These are phyloP conservation scores for sorghum (Sorghum bicolor) DNA, from an alignment of 176 grass and related monocot genomes.

Conservation along the genomic window DNA sequence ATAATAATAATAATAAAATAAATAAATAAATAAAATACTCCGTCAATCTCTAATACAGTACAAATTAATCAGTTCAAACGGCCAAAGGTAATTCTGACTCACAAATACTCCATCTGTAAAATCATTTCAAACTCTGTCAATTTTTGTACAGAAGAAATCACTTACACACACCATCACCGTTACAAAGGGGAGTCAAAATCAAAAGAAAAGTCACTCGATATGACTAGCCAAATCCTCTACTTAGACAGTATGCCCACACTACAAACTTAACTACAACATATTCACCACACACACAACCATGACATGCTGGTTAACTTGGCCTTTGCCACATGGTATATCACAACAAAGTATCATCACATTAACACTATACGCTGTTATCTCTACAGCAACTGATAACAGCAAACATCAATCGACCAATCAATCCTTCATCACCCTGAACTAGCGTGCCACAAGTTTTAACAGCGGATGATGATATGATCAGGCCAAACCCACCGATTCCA, in stretches of 20 bases:
- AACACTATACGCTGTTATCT: constrained; percentile 17
- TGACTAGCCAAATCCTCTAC: not conserved
- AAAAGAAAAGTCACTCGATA: not conserved
- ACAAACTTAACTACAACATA: constrained; percentile 9
- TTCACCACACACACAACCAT: constrained; percentile 14
- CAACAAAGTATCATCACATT: constrained; percentile 19
- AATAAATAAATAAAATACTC: not conserved
- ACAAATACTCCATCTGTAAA: not conserved
- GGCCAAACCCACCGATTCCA: not conserved
- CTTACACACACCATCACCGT: constrained; percentile 7
- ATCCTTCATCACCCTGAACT: not conserved
- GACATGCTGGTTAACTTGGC: constrained; percentile 39
- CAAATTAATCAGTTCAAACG: no score
- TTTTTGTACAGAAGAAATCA: constrained; percentile 25
- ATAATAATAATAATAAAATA: no score
- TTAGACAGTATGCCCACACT: constrained; percentile 2
- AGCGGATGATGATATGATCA: not conserved
- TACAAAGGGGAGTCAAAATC: not conserved
- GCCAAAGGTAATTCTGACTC: not conserved
- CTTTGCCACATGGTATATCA: constrained; percentile 32
- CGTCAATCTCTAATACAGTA: not conserved
- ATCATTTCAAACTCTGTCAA: not conserved
- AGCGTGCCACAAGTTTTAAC: not conserved
- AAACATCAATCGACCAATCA: constrained; percentile 8
- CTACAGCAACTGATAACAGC: not conserved